Percentiles rank a stretch among this genome's conserved stretches.
Evolutionary conservation across 2,329 filamentous ascomycete species (phyloP).

Genomic region (Phaeosphaeriaceae sp.): DNA sequence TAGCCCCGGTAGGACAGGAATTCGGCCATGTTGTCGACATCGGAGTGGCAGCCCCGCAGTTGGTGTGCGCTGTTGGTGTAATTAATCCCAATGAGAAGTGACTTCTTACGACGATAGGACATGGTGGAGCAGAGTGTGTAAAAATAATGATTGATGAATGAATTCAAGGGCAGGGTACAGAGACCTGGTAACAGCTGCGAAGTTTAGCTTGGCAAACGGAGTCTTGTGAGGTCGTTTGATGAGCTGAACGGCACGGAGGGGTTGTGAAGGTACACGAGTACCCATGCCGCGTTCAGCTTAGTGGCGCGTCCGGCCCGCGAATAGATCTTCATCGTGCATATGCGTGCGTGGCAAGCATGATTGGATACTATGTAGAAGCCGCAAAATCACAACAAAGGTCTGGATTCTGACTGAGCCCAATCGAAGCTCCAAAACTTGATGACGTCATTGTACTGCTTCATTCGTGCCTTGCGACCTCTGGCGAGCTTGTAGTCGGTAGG

Average conservation of each 20-base stretch:
- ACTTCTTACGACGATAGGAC: conserved; percentile 49
- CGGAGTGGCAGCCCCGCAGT: conserved; percentile 58
- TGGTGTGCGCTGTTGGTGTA: conserved; percentile 54
- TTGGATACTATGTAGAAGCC: not conserved
- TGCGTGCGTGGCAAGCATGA: conserved; percentile 1
- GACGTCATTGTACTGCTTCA: conserved; percentile 10
- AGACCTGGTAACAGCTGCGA: no score
- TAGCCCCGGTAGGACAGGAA: conserved; percentile 56
- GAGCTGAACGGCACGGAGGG: conserved; percentile 30
- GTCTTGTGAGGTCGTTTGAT: conserved; percentile 1
- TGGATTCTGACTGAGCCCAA: not conserved
- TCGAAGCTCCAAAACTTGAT: not conserved
- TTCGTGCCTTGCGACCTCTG: not conserved
- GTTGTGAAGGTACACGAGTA: conserved; percentile 28
- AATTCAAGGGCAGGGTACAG: no score
- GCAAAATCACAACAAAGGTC: not conserved
- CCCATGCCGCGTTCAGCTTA: conserved; percentile 18
- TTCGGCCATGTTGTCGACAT: conserved; percentile 58
- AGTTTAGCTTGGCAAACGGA: conserved; percentile 1
- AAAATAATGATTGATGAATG: no score
- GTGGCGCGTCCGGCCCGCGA: conserved; percentile 7
- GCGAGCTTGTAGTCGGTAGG: no score
- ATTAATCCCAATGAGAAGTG: conserved; percentile 63
- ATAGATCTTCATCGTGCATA: conserved; percentile 6
- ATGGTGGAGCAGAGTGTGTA: conserved; percentile 7